Percentiles rank a stretch among this genome's conserved stretches.
Conservation (phyloP, 2,329 filamentous ascomycete species). For the Fusarium gaditjirri region DNA sequence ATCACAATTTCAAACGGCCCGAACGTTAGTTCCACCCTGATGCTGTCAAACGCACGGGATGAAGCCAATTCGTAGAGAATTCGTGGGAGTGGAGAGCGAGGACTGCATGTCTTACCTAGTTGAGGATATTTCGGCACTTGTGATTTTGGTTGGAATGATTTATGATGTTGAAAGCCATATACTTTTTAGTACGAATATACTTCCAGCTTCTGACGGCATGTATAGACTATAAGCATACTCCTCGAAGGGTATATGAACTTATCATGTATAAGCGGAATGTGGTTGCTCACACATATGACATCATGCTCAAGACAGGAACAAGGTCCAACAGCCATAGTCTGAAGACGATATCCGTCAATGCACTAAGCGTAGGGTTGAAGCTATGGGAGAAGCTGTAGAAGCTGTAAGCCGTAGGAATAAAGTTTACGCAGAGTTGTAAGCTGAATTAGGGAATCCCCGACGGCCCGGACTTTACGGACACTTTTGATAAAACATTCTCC, state of each 20-base stretch:
- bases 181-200: no score
- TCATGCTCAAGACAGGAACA: background rate
- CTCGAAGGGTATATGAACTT: no score
- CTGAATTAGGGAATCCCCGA: background rate
- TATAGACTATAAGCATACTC: no score
- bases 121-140: background rate
- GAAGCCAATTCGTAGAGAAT: background rate
- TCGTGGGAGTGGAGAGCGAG: background rate
- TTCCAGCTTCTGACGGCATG: no score
- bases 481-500: background rate
- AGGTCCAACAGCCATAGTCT: rapidly evolving
- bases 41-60: background rate
- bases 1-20: background rate
- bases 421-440: background rate
- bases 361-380: rapidly evolving
- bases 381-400: rapidly evolving
- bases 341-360: background rate
- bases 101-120: background rate
- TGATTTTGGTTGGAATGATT: no score
- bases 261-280: background rate
- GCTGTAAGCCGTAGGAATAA: background rate
- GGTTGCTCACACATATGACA: background rate
- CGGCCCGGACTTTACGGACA: background rate
- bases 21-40: background rate
- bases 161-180: no score